These are phyloP conservation scores for Penstemon eatonii DNA, from an alignment of 257 asterid genomes.

Conservation along the genomic window DNA sequence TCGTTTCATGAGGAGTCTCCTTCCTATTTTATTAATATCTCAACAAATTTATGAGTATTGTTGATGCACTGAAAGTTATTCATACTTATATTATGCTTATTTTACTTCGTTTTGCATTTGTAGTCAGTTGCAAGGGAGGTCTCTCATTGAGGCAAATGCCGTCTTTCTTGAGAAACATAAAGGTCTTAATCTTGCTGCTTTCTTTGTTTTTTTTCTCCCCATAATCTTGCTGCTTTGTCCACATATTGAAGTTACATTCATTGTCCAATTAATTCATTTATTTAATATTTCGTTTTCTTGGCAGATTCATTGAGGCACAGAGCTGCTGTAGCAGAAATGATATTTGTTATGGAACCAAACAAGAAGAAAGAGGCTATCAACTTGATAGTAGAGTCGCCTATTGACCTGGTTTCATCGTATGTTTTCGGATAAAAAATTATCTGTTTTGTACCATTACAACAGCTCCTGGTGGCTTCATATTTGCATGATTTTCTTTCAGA, in stretches of 20 bases:
- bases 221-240: constrained; percentile 24
- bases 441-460: background rate
- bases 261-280: constrained; percentile 7
- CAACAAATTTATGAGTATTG: background rate
- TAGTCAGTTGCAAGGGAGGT: constrained; percentile 80
- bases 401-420: constrained; percentile 56
- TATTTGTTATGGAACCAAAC: constrained; percentile 72
- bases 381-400: constrained; percentile 72
- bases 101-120: constrained; percentile 27
- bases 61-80: constrained; percentile 5
- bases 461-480: constrained; percentile 16
- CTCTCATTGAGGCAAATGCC: constrained; percentile 76
- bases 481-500: constrained; percentile 39
- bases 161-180: constrained; percentile 70
- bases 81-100: constrained; percentile 19
- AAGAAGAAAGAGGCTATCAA: constrained; percentile 70
- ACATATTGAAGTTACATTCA: constrained; percentile 7
- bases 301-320: constrained; percentile 83
- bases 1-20: too few species aligned
- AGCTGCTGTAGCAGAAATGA: constrained; percentile 93
- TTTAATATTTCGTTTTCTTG: constrained; percentile 24
- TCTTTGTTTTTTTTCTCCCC: too few species aligned
- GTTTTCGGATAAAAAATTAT: constrained; percentile 23
- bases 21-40: background rate
- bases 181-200: constrained; percentile 48